phyloP scores from a whole-genome alignment of 106 monocot species.

The Platanthera zijinensis region DNA sequence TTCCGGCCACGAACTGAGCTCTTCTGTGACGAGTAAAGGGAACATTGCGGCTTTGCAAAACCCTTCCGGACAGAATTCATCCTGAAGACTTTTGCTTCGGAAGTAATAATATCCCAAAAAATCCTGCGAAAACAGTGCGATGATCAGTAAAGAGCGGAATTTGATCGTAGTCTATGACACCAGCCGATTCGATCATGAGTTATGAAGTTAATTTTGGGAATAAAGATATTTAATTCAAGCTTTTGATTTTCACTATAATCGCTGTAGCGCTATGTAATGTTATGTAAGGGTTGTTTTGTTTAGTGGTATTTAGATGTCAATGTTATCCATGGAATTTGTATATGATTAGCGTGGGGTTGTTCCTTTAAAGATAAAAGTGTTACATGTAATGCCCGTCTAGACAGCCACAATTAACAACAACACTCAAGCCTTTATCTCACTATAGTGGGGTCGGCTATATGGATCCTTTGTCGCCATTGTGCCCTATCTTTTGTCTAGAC shows the following conservation, averaged over 20 bases:
- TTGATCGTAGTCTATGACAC: not conserved
- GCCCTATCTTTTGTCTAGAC: too few species aligned
- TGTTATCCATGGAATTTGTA: too few species aligned
- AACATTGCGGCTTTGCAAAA: slow-evolving; percentile 66
- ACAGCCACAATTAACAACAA: too few species aligned
- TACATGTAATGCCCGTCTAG: too few species aligned
- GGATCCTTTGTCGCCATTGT: too few species aligned
- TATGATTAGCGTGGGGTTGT: too few species aligned
- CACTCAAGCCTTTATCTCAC: too few species aligned
- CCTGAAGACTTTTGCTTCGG: slow-evolving; percentile 75
- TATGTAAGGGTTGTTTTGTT: too few species aligned
- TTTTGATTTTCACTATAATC: not conserved
- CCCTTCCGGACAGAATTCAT: slow-evolving; percentile 81
- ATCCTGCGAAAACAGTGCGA: slow-evolving; percentile 17
- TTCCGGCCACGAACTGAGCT: slow-evolving; percentile 64
- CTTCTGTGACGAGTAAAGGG: slow-evolving; percentile 62
- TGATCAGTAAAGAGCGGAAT: not conserved
- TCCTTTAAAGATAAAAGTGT: too few species aligned
- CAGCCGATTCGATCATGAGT: not conserved
- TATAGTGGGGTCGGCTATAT: too few species aligned
- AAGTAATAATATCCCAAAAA: slow-evolving; percentile 65
- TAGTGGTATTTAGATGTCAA: too few species aligned
- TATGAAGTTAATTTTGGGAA: not conserved
- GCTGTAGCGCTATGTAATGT: too few species aligned
- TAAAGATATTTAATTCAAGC: not conserved